A percentile compares a stretch with the other conserved stretches of the same genome.
Evolutionary conservation across 306 rosid species (phyloP).

Genomic region (Pachyrhizus erosus): DNA sequence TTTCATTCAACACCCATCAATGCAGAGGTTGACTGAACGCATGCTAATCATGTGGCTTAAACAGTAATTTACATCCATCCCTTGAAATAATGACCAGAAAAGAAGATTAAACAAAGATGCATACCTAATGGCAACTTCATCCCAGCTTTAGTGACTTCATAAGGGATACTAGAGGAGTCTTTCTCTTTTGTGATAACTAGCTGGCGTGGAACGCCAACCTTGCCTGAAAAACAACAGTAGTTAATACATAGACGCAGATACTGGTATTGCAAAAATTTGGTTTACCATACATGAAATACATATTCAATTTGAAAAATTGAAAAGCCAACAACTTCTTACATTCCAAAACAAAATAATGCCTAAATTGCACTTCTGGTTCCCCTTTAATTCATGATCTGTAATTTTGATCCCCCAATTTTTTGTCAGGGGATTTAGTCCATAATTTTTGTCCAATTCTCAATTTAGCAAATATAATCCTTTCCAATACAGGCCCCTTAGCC

Average conservation of each 20-base stretch:
- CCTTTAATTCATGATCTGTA: too few relatives aligned
- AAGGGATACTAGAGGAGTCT: slow-evolving; percentile 54
- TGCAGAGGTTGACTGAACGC: neutral
- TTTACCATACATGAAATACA: neutral
- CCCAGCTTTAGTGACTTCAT: slow-evolving; percentile 56
- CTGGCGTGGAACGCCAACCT: slow-evolving; percentile 60
- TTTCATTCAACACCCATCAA: neutral
- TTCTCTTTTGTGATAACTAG: slow-evolving; percentile 51
- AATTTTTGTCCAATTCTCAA: too few relatives aligned
- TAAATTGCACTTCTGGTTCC: too few relatives aligned
- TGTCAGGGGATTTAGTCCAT: too few relatives aligned
- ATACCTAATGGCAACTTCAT: slow-evolving; percentile 61
- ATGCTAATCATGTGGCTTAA: neutral
- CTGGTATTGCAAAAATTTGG: neutral
- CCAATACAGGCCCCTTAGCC: too few relatives aligned
- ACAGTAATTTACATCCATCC: slow-evolving; percentile 6
- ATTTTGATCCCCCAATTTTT: too few relatives aligned
- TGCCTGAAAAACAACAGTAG: slow-evolving; percentile 47
- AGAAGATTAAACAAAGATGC: neutral
- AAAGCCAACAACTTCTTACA: slow-evolving; percentile 20
- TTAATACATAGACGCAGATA: slow-evolving; percentile 13
- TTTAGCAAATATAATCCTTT: too few relatives aligned
- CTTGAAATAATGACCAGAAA: neutral
- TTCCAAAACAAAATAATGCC: too few relatives aligned
- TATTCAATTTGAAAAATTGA: neutral